Evolutionary conservation across 2,329 filamentous ascomycete species (phyloP).

Genomic region (Chrysoporthe deuterocubensis): DNA sequence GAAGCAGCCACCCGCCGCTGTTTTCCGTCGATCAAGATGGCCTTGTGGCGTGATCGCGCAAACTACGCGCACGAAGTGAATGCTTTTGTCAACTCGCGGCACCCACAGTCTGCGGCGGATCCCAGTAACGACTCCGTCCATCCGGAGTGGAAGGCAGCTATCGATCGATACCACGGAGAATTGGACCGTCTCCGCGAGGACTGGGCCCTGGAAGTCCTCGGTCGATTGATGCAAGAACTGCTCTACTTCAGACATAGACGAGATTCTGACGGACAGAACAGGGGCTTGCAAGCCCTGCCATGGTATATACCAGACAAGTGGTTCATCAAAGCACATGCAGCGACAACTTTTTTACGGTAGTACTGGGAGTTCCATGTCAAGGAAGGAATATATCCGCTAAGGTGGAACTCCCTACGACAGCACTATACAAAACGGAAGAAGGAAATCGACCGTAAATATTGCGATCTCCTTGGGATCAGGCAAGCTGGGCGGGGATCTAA

Average conservation of each 20-base stretch:
- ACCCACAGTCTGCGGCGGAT: not conserved
- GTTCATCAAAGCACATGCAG: not conserved
- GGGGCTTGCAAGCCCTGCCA: not conserved
- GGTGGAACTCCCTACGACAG: not conserved
- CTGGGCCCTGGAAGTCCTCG: slow-evolving; percentile 7
- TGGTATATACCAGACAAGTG: not conserved
- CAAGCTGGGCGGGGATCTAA: not conserved
- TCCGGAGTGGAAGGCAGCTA: slow-evolving; percentile 8
- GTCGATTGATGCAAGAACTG: not conserved
- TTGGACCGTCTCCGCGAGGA: slow-evolving; percentile 4
- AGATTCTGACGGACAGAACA: not conserved
- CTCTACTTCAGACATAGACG: not conserved
- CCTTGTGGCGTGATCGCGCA: not conserved
- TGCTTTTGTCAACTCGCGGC: slow-evolving; percentile 7
- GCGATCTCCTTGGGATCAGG: not conserved
- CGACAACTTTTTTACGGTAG: not conserved
- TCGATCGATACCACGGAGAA: slow-evolving; percentile 7
- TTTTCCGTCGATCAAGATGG: slow-evolving; percentile 11
- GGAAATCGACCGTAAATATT: not conserved
- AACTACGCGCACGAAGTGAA: not conserved
- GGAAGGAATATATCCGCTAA: not conserved
- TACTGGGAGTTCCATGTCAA: not conserved
- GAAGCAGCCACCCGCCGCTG: not conserved
- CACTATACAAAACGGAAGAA: not conserved
- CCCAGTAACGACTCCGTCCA: not conserved